A percentile compares a stretch with the other conserved stretches of the same genome.
phyloP scores from a whole-genome alignment of 2,329 filamentous ascomycete genomes.

The Cryphonectria naterciae region DNA sequence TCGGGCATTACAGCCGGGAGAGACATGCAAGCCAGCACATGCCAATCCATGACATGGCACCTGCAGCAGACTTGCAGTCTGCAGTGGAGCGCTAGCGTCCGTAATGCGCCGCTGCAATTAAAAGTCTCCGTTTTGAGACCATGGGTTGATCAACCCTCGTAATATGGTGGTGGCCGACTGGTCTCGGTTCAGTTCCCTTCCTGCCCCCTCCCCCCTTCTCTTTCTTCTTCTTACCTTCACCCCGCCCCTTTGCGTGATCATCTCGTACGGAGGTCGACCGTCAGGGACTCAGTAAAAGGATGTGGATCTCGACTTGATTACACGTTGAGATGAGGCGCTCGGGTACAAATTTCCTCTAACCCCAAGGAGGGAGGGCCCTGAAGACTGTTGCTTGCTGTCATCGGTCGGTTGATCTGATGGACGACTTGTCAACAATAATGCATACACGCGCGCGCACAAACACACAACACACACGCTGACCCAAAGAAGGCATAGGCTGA shows the following conservation, averaged over 20 bases:
- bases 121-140: conserved; percentile 29
- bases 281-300: background rate
- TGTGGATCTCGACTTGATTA: conserved; percentile 27
- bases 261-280: conserved; percentile 1
- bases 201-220: background rate
- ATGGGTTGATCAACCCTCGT: background rate
- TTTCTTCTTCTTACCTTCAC: background rate
- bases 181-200: background rate
- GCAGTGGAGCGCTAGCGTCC: conserved; percentile 29
- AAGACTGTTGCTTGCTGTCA: background rate
- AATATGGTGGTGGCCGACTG: background rate
- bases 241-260: background rate
- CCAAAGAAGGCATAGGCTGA: conserved; percentile 1
- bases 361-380: conserved; percentile 7
- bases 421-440: background rate
- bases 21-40: conserved; percentile 25
- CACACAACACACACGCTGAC: background rate
- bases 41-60: conserved; percentile 24
- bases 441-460: background rate
- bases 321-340: conserved; percentile 26
- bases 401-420: background rate
- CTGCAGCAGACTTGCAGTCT: conserved; percentile 8
- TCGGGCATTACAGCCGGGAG: conserved; percentile 20
- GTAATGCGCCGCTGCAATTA: conserved; percentile 29
- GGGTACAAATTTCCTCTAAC: conserved; percentile 24